Evolutionary conservation across 1,284 basidiomycete species (phyloP).

Genomic region (Marasmius sp.): DNA sequence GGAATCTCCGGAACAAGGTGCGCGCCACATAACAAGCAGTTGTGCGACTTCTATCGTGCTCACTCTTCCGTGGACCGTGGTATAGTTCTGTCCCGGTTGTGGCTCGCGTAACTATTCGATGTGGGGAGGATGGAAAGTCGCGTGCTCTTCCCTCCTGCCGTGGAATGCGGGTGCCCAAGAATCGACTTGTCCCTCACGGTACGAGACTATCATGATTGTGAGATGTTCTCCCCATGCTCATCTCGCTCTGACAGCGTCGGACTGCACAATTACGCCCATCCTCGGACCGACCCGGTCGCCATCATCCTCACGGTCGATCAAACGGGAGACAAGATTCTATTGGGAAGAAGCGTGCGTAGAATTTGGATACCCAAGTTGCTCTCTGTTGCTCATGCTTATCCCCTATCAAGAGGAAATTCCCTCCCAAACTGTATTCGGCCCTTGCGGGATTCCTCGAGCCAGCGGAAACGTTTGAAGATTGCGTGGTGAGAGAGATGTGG

Average conservation of each 20-base stretch:
- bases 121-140: slow-evolving; percentile 96
- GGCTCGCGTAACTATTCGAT: slow-evolving; percentile 81
- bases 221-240: background rate
- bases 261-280: slow-evolving; percentile 87
- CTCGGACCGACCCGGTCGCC: slow-evolving; percentile 86
- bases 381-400: background rate
- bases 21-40: slow-evolving; percentile 8
- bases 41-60: background rate
- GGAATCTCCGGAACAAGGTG: slow-evolving; percentile 86
- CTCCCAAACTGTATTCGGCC: slow-evolving; percentile 79
- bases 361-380: background rate
- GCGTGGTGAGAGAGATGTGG: slow-evolving; percentile 90
- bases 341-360: slow-evolving; percentile 78
- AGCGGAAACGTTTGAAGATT: slow-evolving; percentile 94
- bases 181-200: slow-evolving; percentile 71
- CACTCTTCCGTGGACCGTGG: slow-evolving; percentile 5
- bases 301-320: slow-evolving; percentile 88
- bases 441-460: slow-evolving; percentile 92
- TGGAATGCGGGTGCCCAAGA: slow-evolving; percentile 62
- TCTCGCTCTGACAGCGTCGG: slow-evolving; percentile 54
- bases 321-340: slow-evolving; percentile 77
- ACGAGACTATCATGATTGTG: slow-evolving; percentile 19
- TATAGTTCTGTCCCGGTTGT: slow-evolving; percentile 86
- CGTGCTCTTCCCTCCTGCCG: slow-evolving; percentile 73
- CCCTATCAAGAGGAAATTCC: slow-evolving; percentile 58